A percentile compares a stretch with the other conserved stretches of the same genome.
Conservation (phyloP, 192 early-diverging fungal genomes). For the Chytriomyces sp. region DNA sequence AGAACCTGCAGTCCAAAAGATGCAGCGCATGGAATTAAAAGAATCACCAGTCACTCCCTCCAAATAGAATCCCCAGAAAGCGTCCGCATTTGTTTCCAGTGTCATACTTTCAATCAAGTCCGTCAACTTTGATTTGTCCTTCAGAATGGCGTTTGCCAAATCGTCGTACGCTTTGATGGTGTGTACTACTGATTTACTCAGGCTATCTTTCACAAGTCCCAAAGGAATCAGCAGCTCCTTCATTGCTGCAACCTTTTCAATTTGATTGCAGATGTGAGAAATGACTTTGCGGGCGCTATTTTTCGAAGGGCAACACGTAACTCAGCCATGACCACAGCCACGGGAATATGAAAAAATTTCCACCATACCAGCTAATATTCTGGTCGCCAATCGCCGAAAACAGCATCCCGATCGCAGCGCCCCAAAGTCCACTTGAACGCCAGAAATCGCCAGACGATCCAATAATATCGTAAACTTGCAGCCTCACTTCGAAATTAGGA, state of each 20-base stretch:
- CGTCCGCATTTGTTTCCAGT: slow-evolving; percentile 47
- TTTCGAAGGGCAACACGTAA: slow-evolving; percentile 4
- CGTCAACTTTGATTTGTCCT: slow-evolving; percentile 46
- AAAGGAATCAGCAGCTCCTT: slow-evolving; percentile 42
- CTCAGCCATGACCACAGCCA: neutral
- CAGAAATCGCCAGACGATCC: slow-evolving; percentile 50
- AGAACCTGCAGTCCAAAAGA: neutral
- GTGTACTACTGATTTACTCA: slow-evolving; percentile 17
- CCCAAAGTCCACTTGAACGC: slow-evolving; percentile 48
- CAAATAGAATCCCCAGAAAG: slow-evolving; percentile 61
- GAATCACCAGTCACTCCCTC: slow-evolving; percentile 37
- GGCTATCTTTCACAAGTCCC: slow-evolving; percentile 41
- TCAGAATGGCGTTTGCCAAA: slow-evolving; percentile 49
- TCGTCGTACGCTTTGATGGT: slow-evolving; percentile 57
- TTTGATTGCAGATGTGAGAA: slow-evolving; percentile 37
- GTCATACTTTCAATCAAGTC: slow-evolving; percentile 51
- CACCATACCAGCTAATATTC: slow-evolving; percentile 44
- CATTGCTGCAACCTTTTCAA: slow-evolving; percentile 13
- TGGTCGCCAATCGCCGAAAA: slow-evolving; percentile 55
- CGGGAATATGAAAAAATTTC: neutral
- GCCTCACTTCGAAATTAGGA: slow-evolving; percentile 43
- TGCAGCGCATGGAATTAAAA: neutral
- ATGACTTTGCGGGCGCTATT: slow-evolving; percentile 41
- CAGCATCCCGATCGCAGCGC: slow-evolving; percentile 46
- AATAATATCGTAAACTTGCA: slow-evolving; percentile 55